A percentile compares a stretch with the other conserved stretches of the same genome.
phyloP scores from a whole-genome alignment of 192 early-diverging fungal species.

The Coemansia sp. region DNA sequence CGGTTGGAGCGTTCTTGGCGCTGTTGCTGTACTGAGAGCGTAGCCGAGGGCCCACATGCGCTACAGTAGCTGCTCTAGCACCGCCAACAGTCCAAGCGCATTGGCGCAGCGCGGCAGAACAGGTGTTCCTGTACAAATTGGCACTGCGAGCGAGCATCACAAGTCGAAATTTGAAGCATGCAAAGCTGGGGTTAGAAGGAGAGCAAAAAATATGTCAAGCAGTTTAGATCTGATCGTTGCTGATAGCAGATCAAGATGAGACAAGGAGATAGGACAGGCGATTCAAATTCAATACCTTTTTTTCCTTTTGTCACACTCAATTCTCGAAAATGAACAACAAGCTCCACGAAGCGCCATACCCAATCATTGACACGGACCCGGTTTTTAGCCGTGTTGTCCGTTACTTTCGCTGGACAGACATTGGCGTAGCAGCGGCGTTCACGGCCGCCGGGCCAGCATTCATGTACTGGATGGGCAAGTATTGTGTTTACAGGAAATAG shows the following conservation, averaged over 20 bases:
- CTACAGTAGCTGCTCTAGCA: neutral
- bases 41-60: neutral
- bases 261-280: neutral
- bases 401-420: conserved; percentile 86
- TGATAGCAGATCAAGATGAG: neutral
- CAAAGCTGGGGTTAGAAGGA: no score
- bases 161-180: neutral
- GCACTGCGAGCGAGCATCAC: neutral
- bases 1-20: neutral
- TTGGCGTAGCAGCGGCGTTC: conserved; percentile 59
- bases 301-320: neutral
- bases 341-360: conserved; percentile 63
- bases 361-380: conserved; percentile 87
- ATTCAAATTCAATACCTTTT: neutral
- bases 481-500: neutral
- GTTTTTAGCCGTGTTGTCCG: conserved; percentile 84
- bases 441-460: conserved; percentile 71
- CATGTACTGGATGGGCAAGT: conserved; percentile 73
- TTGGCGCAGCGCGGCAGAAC: neutral
- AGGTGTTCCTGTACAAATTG: neutral
- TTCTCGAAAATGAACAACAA: neutral
- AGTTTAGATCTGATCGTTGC: neutral
- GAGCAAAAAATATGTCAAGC: neutral
- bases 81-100: neutral
- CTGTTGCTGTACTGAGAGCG: conserved; percentile 15